Evolutionary conservation across 306 rosid species (phyloP), one percentile per base, ranked within the genome.

Genomic region (Nissolia schottii): DNA sequence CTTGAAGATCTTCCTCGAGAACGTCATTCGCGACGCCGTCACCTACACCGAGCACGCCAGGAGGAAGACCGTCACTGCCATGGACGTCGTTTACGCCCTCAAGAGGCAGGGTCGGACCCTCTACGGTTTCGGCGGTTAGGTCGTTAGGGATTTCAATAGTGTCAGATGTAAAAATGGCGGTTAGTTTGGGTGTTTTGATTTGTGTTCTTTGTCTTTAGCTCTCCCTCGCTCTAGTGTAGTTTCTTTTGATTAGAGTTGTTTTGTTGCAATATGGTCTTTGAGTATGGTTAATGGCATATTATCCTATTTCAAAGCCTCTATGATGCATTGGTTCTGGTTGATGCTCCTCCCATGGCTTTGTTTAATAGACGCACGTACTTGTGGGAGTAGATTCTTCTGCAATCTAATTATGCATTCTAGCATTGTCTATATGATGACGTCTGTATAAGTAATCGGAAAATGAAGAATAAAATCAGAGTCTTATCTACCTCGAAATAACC

Each of bases 21-120:
- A 80, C 11, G 81, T 80, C 0, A 80, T 80, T 48, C 74, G 84
- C 0, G 84, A 80, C 3, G 84, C 78, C 0, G 84, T 80, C 1
- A 80, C 84, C 15, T 80, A 82, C 61, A 82, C 83, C 0, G 83
- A 82, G 55, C 86, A 83, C 3, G 87, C 87, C 0, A 57, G 87
- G 68, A 77, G 87, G 54, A 84, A 84, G 75, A 84, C 85, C 0
- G 87, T 84, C 19, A 84, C 87, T 0, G 85, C 87, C 10, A 84
- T 84, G 87, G 87, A 85, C 1, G 83, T 79, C 12, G 85, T 79
- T 1, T 84, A 81, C 2, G 85, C 85, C 0, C 83, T 81, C 49
- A 81, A 81, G 67, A 78, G 86, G 66, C 88, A 84, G 15, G 84
- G 87, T 6, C 59, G 87, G 77, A 79, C 84, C 15, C 69, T 82